Evolutionary conservation across 83 land plant species (phyloP), one percentile per base, ranked within the genome.

Genomic region (Isoetes engelmannii): DNA sequence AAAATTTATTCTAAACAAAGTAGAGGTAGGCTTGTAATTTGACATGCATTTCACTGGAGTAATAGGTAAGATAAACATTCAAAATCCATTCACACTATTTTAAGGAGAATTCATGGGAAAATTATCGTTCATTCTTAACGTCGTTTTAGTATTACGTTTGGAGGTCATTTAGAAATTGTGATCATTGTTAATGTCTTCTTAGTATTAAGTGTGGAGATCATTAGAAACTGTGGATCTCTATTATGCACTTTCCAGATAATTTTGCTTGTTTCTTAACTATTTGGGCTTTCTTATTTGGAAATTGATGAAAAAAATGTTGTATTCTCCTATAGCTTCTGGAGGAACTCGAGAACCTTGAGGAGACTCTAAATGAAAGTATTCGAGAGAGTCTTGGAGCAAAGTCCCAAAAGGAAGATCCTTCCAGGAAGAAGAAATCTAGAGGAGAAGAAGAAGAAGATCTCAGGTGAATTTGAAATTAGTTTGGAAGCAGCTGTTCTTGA

Each of bases 341-440:
- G 77, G 96, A 94, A 61, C 84, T 94, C 67, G 99, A 94, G 46
- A 94, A 77, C 77, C 73, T 94, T 72, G 99, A 94, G 72, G 99
- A 94, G 76, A 94, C 97, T 43, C 59, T 94, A n/a, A 94, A 94
- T 72, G 94, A 94, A 51, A 94, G 99, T 76, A 94, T 94, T 19
- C 83, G 78, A 59, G 99, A 94, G 79, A 88, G 93, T 69, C 9
- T 88, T 28, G 90, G 92, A 71, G 95, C 95, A 21, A 87, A 92
- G 28, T 6, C 79, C 47, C 54, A 51, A 78, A 84, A 65, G 78
- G 71, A 48, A 55, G 45, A 67, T 60, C 44, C 41, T 1, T 47
- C n/a, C 66, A 74, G 75, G 59, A 88, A 73, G 80, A 85, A 69
- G 69, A 84, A 80, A 67, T 82, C 80, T 49, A 44, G 17, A 17